Evolutionary conservation across 2,329 filamentous ascomycete species (phyloP), one percentile per base, ranked within the genome.

Genomic region (Fonsecaea pugnacius): DNA sequence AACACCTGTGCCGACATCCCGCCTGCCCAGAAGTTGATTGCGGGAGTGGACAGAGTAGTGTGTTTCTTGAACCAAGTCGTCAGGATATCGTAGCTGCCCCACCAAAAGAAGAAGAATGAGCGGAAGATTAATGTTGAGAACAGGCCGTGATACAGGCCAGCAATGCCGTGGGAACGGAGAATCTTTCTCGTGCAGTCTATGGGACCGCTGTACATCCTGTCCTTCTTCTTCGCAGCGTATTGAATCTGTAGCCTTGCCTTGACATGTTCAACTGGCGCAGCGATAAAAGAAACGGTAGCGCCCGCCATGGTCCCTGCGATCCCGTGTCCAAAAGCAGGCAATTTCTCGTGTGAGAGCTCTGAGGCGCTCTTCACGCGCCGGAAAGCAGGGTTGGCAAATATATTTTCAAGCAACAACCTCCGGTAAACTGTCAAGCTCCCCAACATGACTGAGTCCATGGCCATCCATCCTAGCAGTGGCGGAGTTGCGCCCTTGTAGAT

Each of bases 31-130:
- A 99, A 99, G 75, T 98, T 98, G 73, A 98, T 84, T 1, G 88
- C 88, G 0, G 95, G 92, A 0, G 87, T 86, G 60, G 90, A 90
- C 60, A 97, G 79, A 12, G 71, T 78, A 2, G 93, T 96, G 71
- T 87, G 81, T 18, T 85, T 77, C 60, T 85, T 81, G 74, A 98
- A 80, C 64, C 83, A 79, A 24, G 86, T 83, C 4, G 91, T 91
- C 70, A 98, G 84, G 33, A 96, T 71, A 73, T 97, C 94, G 80
- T 99, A 99, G 65, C 88, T 90, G n/a, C 89, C 88, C 95, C 95
- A 99, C 93, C 93, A 98, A 81, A 89, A 95, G 84, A 96, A 97
- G 83, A 99, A 99, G 80, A 94, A 96, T 14, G 88, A 87, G 18
- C 95, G 86, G 80, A 98, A 98, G 54, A 98, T 78, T 55, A 98